These are phyloP conservation scores for Neofusicoccum laricinum DNA, from an alignment of 2,329 filamentous ascomycete species.

Conservation along the genomic window DNA sequence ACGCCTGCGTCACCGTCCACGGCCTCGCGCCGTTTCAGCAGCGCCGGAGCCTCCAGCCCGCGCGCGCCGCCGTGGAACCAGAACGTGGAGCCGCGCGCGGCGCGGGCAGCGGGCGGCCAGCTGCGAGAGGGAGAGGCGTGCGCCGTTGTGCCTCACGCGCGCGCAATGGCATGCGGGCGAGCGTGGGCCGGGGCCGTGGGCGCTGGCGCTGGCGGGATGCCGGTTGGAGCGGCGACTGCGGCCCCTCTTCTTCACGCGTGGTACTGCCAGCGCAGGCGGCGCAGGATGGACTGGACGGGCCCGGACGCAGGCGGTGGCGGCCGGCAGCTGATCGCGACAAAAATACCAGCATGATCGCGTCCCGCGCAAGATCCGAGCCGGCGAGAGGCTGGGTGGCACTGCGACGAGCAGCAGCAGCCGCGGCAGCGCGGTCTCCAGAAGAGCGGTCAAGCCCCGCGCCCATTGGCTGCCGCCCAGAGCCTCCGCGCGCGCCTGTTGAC, in stretches of 20 bases:
- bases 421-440: neutral
- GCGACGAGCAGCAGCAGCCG: too few species aligned
- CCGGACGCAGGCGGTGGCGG: neutral
- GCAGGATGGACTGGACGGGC: neutral
- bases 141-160: neutral
- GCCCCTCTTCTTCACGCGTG: neutral
- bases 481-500: neutral
- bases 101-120: too few species aligned
- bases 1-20: constrained; percentile 17
- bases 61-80: neutral
- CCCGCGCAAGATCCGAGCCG: neutral
- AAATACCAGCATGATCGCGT: neutral
- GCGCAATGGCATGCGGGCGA: neutral
- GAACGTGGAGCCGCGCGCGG: neutral
- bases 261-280: neutral
- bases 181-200: too few species aligned
- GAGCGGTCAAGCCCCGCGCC: constrained; percentile 1
- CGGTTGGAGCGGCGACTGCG: neutral
- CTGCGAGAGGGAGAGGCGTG: neutral
- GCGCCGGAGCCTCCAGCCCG: neutral
- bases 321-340: neutral
- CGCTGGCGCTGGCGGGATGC: neutral
- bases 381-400: constrained; percentile 1
- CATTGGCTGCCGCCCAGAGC: constrained; percentile 1
- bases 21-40: neutral